Conservation (phyloP, 2,329 filamentous ascomycete genomes). For the Colletotrichum tanaceti region DNA sequence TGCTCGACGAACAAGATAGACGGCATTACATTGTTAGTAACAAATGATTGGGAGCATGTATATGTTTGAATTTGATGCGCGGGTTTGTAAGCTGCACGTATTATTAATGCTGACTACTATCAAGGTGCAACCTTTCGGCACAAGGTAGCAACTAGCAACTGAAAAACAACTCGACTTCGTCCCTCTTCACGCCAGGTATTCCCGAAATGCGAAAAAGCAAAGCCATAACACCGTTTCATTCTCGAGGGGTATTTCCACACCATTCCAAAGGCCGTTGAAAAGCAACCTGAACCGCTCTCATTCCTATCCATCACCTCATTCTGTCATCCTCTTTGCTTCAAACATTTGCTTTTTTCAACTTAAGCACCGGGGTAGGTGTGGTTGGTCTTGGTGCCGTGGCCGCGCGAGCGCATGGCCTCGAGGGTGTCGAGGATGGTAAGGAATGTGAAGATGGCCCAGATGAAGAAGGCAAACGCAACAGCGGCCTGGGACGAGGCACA, state of each 20-base stretch:
- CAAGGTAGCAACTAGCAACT: too few relatives aligned
- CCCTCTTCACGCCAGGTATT: background rate
- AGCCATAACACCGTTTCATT: conserved; percentile 26
- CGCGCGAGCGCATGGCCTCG: conserved; percentile 56
- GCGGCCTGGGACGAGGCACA: conserved; percentile 74
- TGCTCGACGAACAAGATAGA: too few relatives aligned
- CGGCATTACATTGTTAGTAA: too few relatives aligned
- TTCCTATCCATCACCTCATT: background rate
- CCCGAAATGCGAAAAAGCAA: background rate
- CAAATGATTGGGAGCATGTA: background rate
- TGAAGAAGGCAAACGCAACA: conserved; percentile 74
- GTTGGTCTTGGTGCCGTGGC: conserved; percentile 45
- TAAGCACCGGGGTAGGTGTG: conserved; percentile 28
- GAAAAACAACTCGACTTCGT: background rate
- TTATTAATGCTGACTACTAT: background rate
- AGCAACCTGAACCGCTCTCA: background rate
- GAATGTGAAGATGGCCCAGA: conserved; percentile 65
- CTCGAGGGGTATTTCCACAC: conserved; percentile 36
- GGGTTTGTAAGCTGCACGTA: background rate
- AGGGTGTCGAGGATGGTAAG: conserved; percentile 61
- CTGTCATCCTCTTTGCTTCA: background rate
- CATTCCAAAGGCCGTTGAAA: conserved; percentile 16
- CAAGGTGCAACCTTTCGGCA: too few relatives aligned
- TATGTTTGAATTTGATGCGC: too few relatives aligned
- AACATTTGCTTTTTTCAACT: too few relatives aligned